Evolutionary conservation across 805 yeast species (phyloP), one percentile per base, ranked within the genome.

Genomic region (Kodamaea kaohsiungensis): DNA sequence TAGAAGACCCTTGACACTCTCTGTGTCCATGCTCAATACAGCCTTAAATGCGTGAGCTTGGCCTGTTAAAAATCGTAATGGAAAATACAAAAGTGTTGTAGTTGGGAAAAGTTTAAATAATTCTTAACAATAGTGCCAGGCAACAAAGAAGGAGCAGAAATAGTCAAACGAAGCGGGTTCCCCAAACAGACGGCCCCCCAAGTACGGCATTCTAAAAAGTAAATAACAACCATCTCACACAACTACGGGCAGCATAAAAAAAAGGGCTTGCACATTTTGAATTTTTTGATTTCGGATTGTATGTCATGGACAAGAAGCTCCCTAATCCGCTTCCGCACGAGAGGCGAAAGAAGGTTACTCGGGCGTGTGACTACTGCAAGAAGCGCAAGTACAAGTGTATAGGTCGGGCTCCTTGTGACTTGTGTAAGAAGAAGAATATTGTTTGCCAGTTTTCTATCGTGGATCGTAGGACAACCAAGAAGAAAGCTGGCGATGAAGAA

Each of bases 361-460:
- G 71, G 55, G 83, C 83, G 7, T 78, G 83, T 56, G 81, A 78
- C 56, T 64, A 65, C 50, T 78, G 82, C 65, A 77, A 76, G 63
- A 70, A 68, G 48, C 60, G 81, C 40, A 78, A 78, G 56, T 59
- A 39, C 58, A 56, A 62, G 57, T 57, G 64, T 52, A 51, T 51
- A 39, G 60, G 74, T 61, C 49, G 63, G 58, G 57, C 76, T 68
- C 79, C 79, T 1, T 72, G 79, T 57, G 62, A 62, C 10, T 59
- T 71, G 19, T 73, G 79, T 53, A 50, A 53, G 19, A 51, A 58
- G 43, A 70, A 69, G 59, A 62, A 62, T 15, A 62, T 70, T 18
- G 56, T 55, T 5, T 75, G 79, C 52, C 60, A 57, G 22, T 73
- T 71, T 54, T 60, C 64, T n/a, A 60, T 57, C 12, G 56, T 59